These are phyloP conservation scores for Arctium minus DNA, from an alignment of 129 eudicot species.

Conservation along the genomic window DNA sequence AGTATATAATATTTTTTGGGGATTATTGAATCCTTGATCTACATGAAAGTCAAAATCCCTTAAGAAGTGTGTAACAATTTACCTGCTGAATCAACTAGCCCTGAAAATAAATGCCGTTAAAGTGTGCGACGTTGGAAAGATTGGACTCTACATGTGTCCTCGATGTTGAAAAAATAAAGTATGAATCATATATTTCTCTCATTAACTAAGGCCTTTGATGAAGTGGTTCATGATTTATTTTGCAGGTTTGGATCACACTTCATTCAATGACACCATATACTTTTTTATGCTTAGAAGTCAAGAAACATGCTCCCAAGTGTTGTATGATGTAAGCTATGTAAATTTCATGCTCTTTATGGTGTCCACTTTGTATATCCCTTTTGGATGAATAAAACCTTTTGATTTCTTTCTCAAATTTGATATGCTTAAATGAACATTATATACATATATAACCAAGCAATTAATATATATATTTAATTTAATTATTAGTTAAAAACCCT, in stretches of 20 bases:
- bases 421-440: background rate
- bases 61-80: background rate
- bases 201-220: background rate
- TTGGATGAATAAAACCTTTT: background rate
- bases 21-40: background rate
- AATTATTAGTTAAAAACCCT: too few species aligned
- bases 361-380: background rate
- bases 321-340: slow-evolving; percentile 14
- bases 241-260: slow-evolving; percentile 17
- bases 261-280: background rate
- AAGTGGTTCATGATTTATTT: background rate
- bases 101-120: too few species aligned
- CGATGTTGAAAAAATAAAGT: background rate
- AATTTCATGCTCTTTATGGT: background rate
- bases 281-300: slow-evolving; percentile 2
- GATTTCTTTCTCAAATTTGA: background rate
- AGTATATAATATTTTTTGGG: background rate
- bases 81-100: background rate
- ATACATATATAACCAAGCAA: background rate
- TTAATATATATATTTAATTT: too few species aligned
- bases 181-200: background rate
- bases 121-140: too few species aligned
- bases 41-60: too few species aligned
- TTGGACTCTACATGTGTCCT: too few species aligned
- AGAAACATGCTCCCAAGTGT: background rate